Base-by-base conservation (phyloP, 2,329 filamentous ascomycete species). In the Dactylonectria estremocensis region DNA sequence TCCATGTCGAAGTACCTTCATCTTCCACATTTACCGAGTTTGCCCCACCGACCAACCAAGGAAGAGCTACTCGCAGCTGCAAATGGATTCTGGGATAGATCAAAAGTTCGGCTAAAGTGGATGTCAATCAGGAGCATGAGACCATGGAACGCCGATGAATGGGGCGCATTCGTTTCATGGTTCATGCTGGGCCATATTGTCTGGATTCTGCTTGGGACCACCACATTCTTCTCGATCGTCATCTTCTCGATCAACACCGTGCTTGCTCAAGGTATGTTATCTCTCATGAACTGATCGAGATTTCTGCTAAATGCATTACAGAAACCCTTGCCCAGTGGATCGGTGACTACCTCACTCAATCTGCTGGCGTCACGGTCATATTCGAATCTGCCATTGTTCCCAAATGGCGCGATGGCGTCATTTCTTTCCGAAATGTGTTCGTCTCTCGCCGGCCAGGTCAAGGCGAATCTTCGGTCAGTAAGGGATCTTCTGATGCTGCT, bases 301-400 rank as follows among this genome's bases (percentile, higher is more conserved):
- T 59, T 2, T 13, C 54, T 33, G 13, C 64, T 66, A 52, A 53
- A 59, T n/a, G 22, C 40, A 2, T 10, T 40, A 35, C 69, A 93
- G 96, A 99, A 89, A 97, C 94, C 4, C 85, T 99, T 33, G 96
- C 95, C 22, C 90, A 93, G 76, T 97, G 94, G 93, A 89, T 98
- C 55, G 96, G 96, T 16, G 97, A 98, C 80, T 98, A 98, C 80
- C 85, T 99, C 28, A 99, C 96, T 2, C 91, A 95, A 77, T 97
- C 95, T 18, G 96, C 95, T 9, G 96, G 96, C 6, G 86, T 98
- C 54, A 96, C 95, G 45, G 93, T 99, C 35, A 92, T 99, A 61
- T 99, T 99, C 79, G 96, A 99, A 82, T 98, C 94, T 45, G 96
- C 96, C 22, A 97, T 99, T 76, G 96, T 99, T 20, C 96, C 96